Evolutionary conservation across 225 moss, liverwort and hornwort species (phyloP).

Genomic region (Straminergon stramineum): DNA sequence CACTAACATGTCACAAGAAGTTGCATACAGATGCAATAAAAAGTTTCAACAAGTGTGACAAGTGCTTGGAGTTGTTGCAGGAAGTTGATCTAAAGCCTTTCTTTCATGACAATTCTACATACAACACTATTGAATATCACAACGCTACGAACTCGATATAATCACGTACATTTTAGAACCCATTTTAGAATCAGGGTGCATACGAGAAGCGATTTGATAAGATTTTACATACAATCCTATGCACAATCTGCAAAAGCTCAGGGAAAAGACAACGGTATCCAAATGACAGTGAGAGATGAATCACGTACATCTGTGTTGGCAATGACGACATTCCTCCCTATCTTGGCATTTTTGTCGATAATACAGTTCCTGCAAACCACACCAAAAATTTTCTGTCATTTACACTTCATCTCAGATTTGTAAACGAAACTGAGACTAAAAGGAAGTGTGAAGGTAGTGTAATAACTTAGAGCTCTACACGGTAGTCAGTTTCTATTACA

Average conservation of each 20-base stretch:
- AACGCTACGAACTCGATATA: not conserved
- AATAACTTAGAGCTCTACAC: not conserved
- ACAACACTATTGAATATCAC: not conserved
- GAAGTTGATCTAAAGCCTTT: not conserved
- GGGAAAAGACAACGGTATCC: not conserved
- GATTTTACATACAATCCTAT: too few species aligned
- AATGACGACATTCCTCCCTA: slow-evolving; percentile 48
- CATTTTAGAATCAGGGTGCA: not conserved
- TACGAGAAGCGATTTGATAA: not conserved
- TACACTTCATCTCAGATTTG: not conserved
- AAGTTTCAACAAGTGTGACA: not conserved
- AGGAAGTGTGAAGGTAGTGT: not conserved
- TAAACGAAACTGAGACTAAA: not conserved
- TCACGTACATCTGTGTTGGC: slow-evolving; percentile 31
- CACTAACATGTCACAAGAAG: not conserved
- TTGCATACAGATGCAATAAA: not conserved
- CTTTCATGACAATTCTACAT: not conserved
- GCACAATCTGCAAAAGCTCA: not conserved
- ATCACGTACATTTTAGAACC: not conserved
- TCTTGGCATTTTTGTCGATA: slow-evolving; percentile 59
- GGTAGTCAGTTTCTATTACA: not conserved
- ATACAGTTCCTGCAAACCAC: slow-evolving; percentile 43
- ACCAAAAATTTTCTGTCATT: not conserved
- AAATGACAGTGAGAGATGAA: not conserved
- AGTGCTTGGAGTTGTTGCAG: not conserved